Conservation (phyloP, 768 basidiomycete species). For the Porphyrellus cyaneotinctus region DNA sequence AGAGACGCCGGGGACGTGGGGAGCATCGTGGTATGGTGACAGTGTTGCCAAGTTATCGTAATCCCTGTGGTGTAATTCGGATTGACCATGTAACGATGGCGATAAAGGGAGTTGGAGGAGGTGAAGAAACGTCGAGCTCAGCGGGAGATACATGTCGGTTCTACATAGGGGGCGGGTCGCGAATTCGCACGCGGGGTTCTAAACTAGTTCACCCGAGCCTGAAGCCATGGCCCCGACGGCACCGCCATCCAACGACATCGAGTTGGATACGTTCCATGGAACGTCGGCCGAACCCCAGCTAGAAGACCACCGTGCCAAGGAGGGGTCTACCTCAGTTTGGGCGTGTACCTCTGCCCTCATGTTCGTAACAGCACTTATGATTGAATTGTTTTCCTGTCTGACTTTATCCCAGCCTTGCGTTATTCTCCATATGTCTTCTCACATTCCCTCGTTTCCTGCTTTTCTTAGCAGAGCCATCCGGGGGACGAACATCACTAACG, state of each 20-base stretch:
- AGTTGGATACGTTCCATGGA: slow-evolving; percentile 29
- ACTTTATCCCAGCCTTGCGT: slow-evolving; percentile 28
- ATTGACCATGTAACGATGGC: not conserved
- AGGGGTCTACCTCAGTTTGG: slow-evolving; percentile 34
- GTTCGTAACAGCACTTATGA: slow-evolving; percentile 19
- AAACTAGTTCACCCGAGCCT: not conserved
- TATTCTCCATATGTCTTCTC: slow-evolving; percentile 37
- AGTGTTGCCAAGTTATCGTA: slow-evolving; percentile 31
- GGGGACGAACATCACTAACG: slow-evolving; percentile 46
- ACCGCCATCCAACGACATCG: slow-evolving; percentile 32
- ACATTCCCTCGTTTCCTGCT: slow-evolving; percentile 63
- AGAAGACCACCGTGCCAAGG: slow-evolving; percentile 1
- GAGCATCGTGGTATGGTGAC: slow-evolving; percentile 35
- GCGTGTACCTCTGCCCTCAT: slow-evolving; percentile 34
- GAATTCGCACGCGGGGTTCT: too few relatives aligned
- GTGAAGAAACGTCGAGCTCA: not conserved
- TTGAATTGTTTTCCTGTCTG: not conserved
- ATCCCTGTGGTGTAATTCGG: not conserved
- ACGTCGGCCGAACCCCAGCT: slow-evolving; percentile 11
- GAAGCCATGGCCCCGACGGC: not conserved
- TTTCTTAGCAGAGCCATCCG: slow-evolving; percentile 54
- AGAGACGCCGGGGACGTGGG: slow-evolving; percentile 26
- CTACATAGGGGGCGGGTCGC: not conserved
- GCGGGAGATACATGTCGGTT: not conserved
- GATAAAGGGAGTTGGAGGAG: slow-evolving; percentile 9